Percentiles rank a stretch among this genome's conserved stretches.
Conservation (phyloP, 768 basidiomycete genomes). For the Chalciporus chontae region DNA sequence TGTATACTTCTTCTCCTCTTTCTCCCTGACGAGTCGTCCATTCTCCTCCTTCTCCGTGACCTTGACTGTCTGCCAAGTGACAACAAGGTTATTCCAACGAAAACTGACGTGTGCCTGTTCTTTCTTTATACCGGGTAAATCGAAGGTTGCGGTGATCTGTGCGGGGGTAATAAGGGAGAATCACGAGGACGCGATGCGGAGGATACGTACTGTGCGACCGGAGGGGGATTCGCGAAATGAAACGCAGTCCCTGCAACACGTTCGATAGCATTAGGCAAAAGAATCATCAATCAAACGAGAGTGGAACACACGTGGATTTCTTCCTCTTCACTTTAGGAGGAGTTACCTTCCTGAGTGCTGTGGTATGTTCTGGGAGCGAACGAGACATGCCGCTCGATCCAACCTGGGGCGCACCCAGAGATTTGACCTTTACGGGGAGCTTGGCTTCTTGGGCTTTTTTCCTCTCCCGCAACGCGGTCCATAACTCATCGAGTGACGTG, state of each 20-base stretch:
- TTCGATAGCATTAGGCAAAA: constrained; percentile 15
- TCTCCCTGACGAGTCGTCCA: constrained; percentile 58
- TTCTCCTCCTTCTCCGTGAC: constrained; percentile 60
- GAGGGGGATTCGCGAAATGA: constrained; percentile 70
- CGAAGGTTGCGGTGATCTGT: constrained; percentile 65
- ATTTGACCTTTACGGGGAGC: constrained; percentile 67
- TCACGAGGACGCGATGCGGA: constrained; percentile 11
- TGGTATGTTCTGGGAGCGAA: constrained; percentile 19
- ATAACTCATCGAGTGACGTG: constrained; percentile 52
- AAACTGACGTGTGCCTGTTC: constrained; percentile 76
- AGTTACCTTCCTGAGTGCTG: constrained; percentile 23
- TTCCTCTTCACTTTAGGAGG: constrained; percentile 51
- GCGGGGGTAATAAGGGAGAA: constrained; percentile 22
- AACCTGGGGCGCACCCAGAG: constrained; percentile 43
- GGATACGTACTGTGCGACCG: constrained; percentile 46
- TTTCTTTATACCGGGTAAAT: constrained; percentile 65
- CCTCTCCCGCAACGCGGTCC: constrained; percentile 60
- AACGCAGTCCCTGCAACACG: constrained; percentile 42
- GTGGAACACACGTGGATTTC: constrained; percentile 59
- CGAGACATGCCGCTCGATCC: constrained; percentile 22
- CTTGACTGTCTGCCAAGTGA: constrained; percentile 64
- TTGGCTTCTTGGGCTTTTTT: constrained; percentile 67
- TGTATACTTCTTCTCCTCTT: constrained; percentile 59
- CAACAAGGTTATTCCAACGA: constrained; percentile 54
- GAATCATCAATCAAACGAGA: constrained; percentile 5